Percentiles rank a stretch among this genome's conserved stretches.
Conservation (phyloP, 2,329 filamentous ascomycete species). For the Aspergillus niger region DNA sequence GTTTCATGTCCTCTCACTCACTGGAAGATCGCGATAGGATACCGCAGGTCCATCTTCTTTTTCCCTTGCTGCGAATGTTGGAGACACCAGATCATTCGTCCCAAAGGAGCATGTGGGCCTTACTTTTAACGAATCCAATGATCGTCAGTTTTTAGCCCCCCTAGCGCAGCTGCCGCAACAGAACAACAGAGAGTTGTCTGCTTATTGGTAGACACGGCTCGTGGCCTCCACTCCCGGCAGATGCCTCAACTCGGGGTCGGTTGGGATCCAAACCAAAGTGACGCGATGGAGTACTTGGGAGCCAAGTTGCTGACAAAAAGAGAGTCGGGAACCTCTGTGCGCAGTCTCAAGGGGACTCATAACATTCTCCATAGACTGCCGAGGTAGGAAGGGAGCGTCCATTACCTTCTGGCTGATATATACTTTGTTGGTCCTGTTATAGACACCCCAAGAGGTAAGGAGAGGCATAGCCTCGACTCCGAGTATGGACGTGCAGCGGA, state of each 20-base stretch:
- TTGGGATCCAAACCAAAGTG: background rate
- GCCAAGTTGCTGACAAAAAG: background rate
- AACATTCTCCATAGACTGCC: no score
- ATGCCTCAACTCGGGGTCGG: background rate
- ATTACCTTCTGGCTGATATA: background rate
- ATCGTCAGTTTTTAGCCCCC: background rate
- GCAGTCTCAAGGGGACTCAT: background rate
- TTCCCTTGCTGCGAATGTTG: background rate
- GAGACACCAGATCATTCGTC: background rate
- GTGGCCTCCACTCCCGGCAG: background rate
- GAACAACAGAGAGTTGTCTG: background rate
- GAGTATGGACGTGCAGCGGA: no score
- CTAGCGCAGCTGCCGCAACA: constrained; percentile 1
- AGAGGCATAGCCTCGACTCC: no score
- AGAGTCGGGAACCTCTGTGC: background rate
- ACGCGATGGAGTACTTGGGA: background rate
- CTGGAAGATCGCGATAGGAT: background rate
- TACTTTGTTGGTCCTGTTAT: background rate
- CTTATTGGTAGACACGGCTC: background rate
- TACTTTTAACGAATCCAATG: constrained; percentile 1
- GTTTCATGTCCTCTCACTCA: background rate
- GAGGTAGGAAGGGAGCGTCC: no score
- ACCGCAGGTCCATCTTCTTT: background rate
- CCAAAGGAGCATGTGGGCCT: background rate
- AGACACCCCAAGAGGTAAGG: background rate